Evolutionary conservation across 495 filamentous ascomycete species (phyloP).

Genomic region (Annulohypoxylon maeteangense): DNA sequence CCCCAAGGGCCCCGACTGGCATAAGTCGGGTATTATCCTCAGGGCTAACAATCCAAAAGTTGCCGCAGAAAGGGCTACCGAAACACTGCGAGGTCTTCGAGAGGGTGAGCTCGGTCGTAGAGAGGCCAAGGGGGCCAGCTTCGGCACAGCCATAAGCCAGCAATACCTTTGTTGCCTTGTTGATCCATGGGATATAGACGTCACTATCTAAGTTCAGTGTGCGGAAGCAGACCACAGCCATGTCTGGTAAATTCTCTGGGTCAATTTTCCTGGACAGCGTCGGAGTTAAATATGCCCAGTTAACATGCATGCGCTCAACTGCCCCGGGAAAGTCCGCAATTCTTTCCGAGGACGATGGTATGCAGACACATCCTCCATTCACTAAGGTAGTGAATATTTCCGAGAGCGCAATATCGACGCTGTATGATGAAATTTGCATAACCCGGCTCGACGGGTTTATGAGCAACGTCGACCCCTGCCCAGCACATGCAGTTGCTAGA

Average conservation of each 20-base stretch:
- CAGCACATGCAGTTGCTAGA: conserved; percentile 54
- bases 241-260: conserved; percentile 48
- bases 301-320: conserved; percentile 59
- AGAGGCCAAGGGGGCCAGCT: conserved; percentile 57
- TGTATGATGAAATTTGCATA: conserved; percentile 75
- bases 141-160: conserved; percentile 59
- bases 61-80: conserved; percentile 56
- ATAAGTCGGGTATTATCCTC: conserved; percentile 60
- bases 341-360: conserved; percentile 57
- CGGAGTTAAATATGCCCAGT: conserved; percentile 62
- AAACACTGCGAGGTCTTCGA: conserved; percentile 53
- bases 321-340: conserved; percentile 51
- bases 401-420: conserved; percentile 72
- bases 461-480: conserved; percentile 61
- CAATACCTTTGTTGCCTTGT: conserved; percentile 55
- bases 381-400: conserved; percentile 75
- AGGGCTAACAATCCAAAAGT: conserved; percentile 58
- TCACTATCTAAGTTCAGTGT: conserved; percentile 57
- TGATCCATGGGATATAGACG: conserved; percentile 54
- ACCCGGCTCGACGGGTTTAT: conserved; percentile 64
- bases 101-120: conserved; percentile 53
- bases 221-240: conserved; percentile 59
- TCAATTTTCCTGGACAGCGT: conserved; percentile 57
- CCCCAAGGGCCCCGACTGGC: conserved; percentile 59
- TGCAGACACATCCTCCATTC: conserved; percentile 61